phyloP scores from a whole-genome alignment of 495 filamentous ascomycete species.

The Penicillium malachiteum region DNA sequence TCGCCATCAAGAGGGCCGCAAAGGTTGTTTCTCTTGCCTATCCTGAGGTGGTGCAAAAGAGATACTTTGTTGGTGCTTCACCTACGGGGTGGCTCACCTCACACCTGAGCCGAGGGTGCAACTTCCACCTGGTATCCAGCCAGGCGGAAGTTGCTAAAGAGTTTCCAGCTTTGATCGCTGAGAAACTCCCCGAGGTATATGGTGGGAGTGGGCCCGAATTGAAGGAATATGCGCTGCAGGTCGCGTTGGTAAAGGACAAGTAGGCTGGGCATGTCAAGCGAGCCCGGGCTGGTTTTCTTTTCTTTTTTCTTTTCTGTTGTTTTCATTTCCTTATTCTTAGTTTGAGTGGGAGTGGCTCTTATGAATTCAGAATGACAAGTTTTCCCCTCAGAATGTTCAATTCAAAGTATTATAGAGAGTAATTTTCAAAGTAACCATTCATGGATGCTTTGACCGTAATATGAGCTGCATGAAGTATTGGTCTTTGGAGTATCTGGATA shows the following conservation, averaged over 20 bases:
- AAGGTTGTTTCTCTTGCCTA: constrained; percentile 74
- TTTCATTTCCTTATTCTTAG: no score
- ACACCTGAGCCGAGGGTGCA: constrained; percentile 43
- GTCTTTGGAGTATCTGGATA: no score
- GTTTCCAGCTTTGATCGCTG: constrained; percentile 55
- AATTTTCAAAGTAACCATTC: no score
- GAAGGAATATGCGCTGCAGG: constrained; percentile 27
- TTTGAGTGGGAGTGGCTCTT: no score
- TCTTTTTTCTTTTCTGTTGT: no score
- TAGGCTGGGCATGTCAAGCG: constrained; percentile 8
- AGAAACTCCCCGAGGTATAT: constrained; percentile 63
- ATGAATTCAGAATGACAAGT: no score
- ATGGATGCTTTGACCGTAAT: no score
- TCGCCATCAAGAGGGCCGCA: constrained; percentile 75
- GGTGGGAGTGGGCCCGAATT: constrained; percentile 62
- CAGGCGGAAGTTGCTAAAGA: constrained; percentile 67
- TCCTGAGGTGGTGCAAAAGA: constrained; percentile 82
- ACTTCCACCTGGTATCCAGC: constrained; percentile 79
- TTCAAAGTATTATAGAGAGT: no score
- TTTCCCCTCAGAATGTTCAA: no score
- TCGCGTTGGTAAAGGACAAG: constrained; percentile 26
- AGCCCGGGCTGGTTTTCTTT: no score
- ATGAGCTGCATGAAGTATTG: no score
- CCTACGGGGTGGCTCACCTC: constrained; percentile 65
- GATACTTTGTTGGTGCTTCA: constrained; percentile 92